Conservation (phyloP, 2,329 filamentous ascomycete species). For the Thyridium curvatum region DNA sequence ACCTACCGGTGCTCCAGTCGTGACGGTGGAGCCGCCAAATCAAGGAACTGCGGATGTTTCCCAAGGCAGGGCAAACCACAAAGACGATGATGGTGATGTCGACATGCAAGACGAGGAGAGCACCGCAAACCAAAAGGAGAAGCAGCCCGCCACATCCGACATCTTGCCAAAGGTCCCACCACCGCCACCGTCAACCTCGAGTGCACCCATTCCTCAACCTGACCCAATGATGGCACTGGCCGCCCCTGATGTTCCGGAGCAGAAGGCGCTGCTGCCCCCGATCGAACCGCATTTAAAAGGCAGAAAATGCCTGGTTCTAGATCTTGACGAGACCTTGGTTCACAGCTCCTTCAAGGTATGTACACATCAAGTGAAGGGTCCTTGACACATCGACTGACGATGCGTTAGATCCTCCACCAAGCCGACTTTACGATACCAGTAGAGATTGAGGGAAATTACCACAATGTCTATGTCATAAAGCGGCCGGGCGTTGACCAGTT, state of each 20-base stretch:
- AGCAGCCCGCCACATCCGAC: constrained; percentile 31
- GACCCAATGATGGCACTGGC: constrained; percentile 37
- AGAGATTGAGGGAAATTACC: constrained; percentile 97
- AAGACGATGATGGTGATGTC: constrained; percentile 53
- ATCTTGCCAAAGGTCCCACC: constrained; percentile 37
- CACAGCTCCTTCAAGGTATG: constrained; percentile 97
- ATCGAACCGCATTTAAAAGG: constrained; percentile 73
- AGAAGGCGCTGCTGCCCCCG: constrained; percentile 74
- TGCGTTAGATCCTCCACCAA: constrained; percentile 79
- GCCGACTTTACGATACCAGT: constrained; percentile 98
- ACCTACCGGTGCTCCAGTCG: constrained; percentile 26
- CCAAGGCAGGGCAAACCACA: constrained; percentile 17
- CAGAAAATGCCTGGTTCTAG: constrained; percentile 89
- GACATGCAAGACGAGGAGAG: constrained; percentile 60
- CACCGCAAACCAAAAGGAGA: constrained; percentile 37
- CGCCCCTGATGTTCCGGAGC: constrained; percentile 38
- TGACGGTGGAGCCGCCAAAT: constrained; percentile 33
- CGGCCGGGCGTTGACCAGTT: constrained; percentile 97
- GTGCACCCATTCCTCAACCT: constrained; percentile 28
- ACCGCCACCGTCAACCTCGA: constrained; percentile 36
- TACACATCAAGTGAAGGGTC: neutral
- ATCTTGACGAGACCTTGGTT: constrained; percentile 93
- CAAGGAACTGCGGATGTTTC: constrained; percentile 9
- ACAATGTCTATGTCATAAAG: constrained; percentile 99
- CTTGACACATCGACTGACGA: neutral